These are phyloP conservation scores for Termitomyces sp. DNA, from an alignment of 768 basidiomycete species.

Conservation along the genomic window DNA sequence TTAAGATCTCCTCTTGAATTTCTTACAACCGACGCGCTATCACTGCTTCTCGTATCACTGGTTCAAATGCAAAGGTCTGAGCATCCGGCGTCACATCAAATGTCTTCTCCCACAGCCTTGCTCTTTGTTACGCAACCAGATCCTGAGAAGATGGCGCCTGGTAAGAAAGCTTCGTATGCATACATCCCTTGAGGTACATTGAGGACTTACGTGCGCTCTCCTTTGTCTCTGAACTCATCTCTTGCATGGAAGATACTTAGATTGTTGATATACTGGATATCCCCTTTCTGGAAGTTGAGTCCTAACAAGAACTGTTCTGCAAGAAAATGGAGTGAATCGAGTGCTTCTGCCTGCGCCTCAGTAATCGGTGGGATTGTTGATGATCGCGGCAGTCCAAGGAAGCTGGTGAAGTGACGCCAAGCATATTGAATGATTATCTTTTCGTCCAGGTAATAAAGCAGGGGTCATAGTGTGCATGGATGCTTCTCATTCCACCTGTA, in stretches of 20 bases:
- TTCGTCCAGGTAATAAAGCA: conserved; percentile 36
- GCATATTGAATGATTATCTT: conserved; percentile 45
- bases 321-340: conserved; percentile 42
- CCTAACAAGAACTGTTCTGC: conserved; percentile 40
- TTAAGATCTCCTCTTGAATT: not conserved
- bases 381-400: conserved; percentile 27
- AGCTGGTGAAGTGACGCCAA: conserved; percentile 41
- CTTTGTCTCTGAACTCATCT: conserved; percentile 40
- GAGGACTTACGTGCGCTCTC: conserved; percentile 35
- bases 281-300: conserved; percentile 45
- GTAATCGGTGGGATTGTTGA: conserved; percentile 42
- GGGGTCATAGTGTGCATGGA: conserved; percentile 32
- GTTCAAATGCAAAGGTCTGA: conserved; percentile 17
- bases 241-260: conserved; percentile 41
- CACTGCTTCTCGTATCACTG: conserved; percentile 15
- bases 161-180: not conserved
- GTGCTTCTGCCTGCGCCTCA: conserved; percentile 46
- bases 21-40: conserved; percentile 4
- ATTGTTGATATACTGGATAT: conserved; percentile 49
- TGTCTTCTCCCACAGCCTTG: conserved; percentile 15
- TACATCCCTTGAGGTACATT: no score
- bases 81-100: conserved; percentile 11
- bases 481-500: conserved; percentile 34
- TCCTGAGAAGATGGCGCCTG: conserved; percentile 15
- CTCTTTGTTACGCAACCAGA: conserved; percentile 18